phyloP scores from a whole-genome alignment of 345 rosid genomes.

The Anacardium occidentale region DNA sequence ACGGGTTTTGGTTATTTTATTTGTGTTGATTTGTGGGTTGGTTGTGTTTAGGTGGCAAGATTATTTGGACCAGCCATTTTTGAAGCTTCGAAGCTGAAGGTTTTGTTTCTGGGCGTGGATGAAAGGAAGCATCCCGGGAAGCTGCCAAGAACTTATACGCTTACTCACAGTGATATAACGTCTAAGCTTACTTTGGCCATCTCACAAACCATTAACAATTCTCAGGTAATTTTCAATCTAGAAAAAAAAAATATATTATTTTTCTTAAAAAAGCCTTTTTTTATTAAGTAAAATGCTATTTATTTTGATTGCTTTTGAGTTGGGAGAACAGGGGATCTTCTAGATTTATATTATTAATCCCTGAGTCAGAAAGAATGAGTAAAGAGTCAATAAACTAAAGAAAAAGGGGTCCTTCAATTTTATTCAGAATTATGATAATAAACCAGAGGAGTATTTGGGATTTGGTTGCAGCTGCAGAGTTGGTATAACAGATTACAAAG shows the following conservation, averaged over 20 bases:
- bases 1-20: background rate
- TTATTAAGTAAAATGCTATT: no score
- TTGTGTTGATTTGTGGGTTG: conserved; percentile 19
- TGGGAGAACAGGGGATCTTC: conserved; percentile 13
- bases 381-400: no score
- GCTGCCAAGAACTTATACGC: conserved; percentile 88
- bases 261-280: no score
- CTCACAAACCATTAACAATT: conserved; percentile 84
- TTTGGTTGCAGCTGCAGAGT: conserved; percentile 70
- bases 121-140: conserved; percentile 87
- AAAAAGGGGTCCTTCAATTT: no score
- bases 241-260: no score
- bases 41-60: conserved; percentile 65
- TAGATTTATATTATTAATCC: no score
- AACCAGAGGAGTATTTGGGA: conserved; percentile 15
- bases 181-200: conserved; percentile 83
- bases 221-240: conserved; percentile 55
- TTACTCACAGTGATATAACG: conserved; percentile 88
- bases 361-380: background rate
- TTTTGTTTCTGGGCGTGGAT: conserved; percentile 79
- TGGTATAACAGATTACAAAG: conserved; percentile 83
- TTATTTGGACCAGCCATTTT: conserved; percentile 93
- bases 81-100: conserved; percentile 91
- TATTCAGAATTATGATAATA: no score
- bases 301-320: background rate